Evolutionary conservation across 805 yeast genomes (phyloP).

Genomic region (Candida orba): DNA sequence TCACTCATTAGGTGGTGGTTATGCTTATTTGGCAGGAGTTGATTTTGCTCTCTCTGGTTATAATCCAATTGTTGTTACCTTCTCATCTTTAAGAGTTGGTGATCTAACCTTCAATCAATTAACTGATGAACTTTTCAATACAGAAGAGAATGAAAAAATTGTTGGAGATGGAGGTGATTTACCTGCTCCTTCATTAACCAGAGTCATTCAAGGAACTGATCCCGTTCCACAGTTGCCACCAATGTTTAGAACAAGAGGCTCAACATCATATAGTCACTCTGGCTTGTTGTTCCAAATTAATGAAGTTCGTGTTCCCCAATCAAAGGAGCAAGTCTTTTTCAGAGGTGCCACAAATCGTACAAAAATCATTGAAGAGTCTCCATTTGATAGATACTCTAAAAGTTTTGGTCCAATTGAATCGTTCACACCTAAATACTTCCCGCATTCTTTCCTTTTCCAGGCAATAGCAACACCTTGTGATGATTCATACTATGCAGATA

Average conservation of each 20-base stretch:
- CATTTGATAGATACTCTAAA: neutral
- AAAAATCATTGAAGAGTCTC: neutral
- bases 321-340: constrained; percentile 13
- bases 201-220: constrained; percentile 55
- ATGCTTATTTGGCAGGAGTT: constrained; percentile 54
- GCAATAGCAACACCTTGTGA: constrained; percentile 21
- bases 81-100: constrained; percentile 62
- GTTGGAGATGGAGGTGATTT: constrained; percentile 26
- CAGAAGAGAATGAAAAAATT: constrained; percentile 24
- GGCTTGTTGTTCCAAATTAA: constrained; percentile 28
- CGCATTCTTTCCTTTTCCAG: constrained; percentile 15
- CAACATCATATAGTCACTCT: constrained; percentile 23
- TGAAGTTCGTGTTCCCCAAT: constrained; percentile 30
- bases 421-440: neutral
- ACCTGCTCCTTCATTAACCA: constrained; percentile 28
- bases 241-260: neutral
- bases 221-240: constrained; percentile 57
- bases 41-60: constrained; percentile 51
- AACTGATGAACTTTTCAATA: constrained; percentile 43
- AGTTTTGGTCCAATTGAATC: neutral
- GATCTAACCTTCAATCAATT: constrained; percentile 42
- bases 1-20: constrained; percentile 74
- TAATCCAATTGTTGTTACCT: constrained; percentile 48
- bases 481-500: constrained; percentile 6
- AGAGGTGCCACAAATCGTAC: constrained; percentile 14